These are phyloP conservation scores for Withania somnifera DNA, from an alignment of 305 asterid genomes.

Conservation along the genomic window DNA sequence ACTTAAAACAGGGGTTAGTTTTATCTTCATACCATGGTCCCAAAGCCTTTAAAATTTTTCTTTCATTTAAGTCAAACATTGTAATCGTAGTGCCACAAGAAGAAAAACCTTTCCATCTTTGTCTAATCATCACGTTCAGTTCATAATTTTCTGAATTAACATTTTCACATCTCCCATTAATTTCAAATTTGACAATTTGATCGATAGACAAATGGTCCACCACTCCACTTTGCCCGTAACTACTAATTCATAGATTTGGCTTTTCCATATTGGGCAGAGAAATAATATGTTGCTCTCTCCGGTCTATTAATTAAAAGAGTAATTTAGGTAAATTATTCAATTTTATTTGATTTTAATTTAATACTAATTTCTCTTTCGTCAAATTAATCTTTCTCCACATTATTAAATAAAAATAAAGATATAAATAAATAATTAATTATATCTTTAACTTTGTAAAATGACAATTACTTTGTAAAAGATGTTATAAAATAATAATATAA, in stretches of 20 bases:
- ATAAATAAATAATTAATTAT: no score
- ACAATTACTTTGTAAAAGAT: no score
- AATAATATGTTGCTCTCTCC: neutral
- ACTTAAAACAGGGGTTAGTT: conserved; percentile 14
- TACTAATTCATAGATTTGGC: neutral
- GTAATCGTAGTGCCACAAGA: conserved; percentile 7
- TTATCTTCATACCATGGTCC: conserved; percentile 1
- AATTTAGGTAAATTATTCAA: no score
- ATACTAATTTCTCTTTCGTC: no score
- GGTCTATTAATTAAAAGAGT: no score
- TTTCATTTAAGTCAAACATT: conserved; percentile 15
- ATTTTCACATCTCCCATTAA: conserved; percentile 8
- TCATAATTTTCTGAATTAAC: conserved; percentile 22
- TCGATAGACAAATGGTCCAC: neutral
- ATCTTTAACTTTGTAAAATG: no score
- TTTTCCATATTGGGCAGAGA: neutral
- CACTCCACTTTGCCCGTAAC: neutral
- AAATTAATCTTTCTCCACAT: no score
- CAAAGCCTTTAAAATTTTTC: neutral
- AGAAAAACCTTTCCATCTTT: neutral
- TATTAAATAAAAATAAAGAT: no score
- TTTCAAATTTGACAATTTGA: conserved; percentile 18
- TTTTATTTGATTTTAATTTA: no score
- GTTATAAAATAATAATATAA: no score
- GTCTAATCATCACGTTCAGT: conserved; percentile 23